Evolutionary conservation across 106 monocot genomes (phyloP).

Genomic region (Alisma plantagoaquatica): DNA sequence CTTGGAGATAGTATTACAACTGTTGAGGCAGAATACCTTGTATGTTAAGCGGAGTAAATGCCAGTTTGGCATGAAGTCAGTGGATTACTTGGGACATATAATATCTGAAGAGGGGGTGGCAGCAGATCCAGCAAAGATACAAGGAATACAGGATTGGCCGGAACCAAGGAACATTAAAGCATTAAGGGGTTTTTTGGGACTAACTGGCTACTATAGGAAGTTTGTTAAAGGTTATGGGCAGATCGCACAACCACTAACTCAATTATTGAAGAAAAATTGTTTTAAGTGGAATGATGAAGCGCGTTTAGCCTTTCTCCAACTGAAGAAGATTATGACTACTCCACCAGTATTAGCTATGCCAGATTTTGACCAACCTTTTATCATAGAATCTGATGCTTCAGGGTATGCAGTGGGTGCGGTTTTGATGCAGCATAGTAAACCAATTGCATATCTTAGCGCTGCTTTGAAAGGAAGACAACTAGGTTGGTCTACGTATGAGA

Average conservation of each 20-base stretch:
- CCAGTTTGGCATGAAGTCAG: background rate
- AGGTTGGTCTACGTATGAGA: background rate
- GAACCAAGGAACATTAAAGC: background rate
- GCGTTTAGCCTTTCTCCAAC: background rate
- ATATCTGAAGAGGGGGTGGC: background rate
- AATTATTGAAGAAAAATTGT: slow-evolving; percentile 4
- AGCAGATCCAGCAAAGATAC: background rate
- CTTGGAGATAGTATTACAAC: background rate
- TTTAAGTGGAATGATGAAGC: background rate
- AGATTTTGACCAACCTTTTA: background rate
- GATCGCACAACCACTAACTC: background rate
- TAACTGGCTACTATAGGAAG: slow-evolving; percentile 5
- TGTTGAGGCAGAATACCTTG: background rate
- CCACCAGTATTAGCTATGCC: background rate
- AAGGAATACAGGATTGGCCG: background rate
- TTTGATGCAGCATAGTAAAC: background rate
- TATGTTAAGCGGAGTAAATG: slow-evolving; percentile 1
- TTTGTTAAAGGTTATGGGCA: slow-evolving; percentile 2
- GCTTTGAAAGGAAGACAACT: background rate
- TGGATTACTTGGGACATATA: background rate
- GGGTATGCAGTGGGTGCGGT: slow-evolving; percentile 6
- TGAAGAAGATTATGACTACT: background rate
- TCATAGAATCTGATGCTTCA: slow-evolving; percentile 1
- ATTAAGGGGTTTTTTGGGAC: slow-evolving; percentile 4
- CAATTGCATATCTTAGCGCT: slow-evolving; percentile 2